Conservation (phyloP, 345 rosid species). For the Capsella bursapastoris region DNA sequence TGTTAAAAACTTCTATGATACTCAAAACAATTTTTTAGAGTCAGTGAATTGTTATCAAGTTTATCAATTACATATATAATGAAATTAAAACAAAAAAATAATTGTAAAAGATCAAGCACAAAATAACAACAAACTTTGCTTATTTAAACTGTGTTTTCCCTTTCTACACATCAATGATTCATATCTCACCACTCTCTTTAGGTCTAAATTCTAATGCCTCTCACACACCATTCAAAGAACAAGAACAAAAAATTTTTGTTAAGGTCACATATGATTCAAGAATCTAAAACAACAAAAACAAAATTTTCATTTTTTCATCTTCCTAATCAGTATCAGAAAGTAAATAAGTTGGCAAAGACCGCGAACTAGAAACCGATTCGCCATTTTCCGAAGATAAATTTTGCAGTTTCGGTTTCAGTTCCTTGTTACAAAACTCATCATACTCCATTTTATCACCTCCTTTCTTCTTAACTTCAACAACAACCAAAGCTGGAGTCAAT, state of each 20-base stretch:
- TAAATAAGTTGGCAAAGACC: slow-evolving; percentile 40
- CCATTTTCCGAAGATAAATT: slow-evolving; percentile 61
- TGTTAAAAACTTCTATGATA: too few species aligned
- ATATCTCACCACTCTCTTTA: slow-evolving; percentile 29
- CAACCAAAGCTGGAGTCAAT: slow-evolving; percentile 67
- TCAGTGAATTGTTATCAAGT: too few species aligned
- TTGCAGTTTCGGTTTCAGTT: slow-evolving; percentile 78
- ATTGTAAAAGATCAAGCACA: too few species aligned
- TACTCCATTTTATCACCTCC: slow-evolving; percentile 85
- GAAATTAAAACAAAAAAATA: too few species aligned
- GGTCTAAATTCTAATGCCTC: slow-evolving; percentile 25
- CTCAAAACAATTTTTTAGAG: too few species aligned
- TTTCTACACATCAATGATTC: slow-evolving; percentile 32
- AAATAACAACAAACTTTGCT: slow-evolving; percentile 10
- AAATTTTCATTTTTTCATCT: not conserved
- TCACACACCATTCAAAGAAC: slow-evolving; percentile 30
- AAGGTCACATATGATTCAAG: slow-evolving; percentile 1
- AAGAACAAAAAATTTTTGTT: slow-evolving; percentile 23
- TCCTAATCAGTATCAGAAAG: slow-evolving; percentile 69
- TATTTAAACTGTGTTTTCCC: slow-evolving; percentile 16
- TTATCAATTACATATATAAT: too few species aligned
- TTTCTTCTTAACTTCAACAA: slow-evolving; percentile 91
- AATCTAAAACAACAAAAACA: slow-evolving; percentile 5
- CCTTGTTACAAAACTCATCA: slow-evolving; percentile 76
- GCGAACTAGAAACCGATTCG: slow-evolving; percentile 6